phyloP scores from a whole-genome alignment of 2,329 filamentous ascomycete species.

The Claviceps digitariae region DNA sequence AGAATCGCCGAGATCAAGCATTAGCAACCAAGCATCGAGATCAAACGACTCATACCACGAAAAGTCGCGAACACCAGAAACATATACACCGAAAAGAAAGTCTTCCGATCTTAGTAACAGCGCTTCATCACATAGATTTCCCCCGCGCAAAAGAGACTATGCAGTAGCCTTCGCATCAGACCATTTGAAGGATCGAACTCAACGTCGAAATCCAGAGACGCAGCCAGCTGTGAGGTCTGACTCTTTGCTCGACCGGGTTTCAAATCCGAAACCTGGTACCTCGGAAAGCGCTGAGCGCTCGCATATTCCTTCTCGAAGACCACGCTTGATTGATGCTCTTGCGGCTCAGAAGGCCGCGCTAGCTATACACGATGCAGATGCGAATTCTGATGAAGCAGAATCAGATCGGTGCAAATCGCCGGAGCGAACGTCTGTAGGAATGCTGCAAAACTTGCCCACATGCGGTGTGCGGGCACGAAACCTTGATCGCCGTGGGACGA shows the following conservation, averaged over 20 bases:
- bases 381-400: slow-evolving; percentile 1
- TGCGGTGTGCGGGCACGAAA: slow-evolving; percentile 11
- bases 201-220: not conserved
- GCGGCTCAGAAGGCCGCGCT: slow-evolving; percentile 5
- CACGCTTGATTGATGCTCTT: slow-evolving; percentile 9
- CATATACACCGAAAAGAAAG: not conserved
- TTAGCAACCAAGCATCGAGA: not conserved
- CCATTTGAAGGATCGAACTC: not conserved
- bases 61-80: not conserved
- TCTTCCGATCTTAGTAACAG: not conserved
- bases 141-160: slow-evolving; percentile 4
- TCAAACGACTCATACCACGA: not conserved
- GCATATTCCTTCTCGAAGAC: slow-evolving; percentile 3
- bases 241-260: not conserved
- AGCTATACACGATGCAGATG: not conserved
- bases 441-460: slow-evolving; percentile 1
- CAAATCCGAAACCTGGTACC: not conserved
- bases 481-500: slow-evolving; percentile 13
- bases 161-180: slow-evolving; percentile 1
- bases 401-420: not conserved
- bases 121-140: not conserved
- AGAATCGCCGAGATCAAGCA: not conserved
- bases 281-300: not conserved
- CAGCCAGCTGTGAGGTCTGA: not conserved
- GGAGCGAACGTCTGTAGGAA: not conserved